Evolutionary conservation across 352 stramenopile genomes (phyloP), one percentile per base, ranked within the genome.

Genomic region (Pythium phragmiticola): DNA sequence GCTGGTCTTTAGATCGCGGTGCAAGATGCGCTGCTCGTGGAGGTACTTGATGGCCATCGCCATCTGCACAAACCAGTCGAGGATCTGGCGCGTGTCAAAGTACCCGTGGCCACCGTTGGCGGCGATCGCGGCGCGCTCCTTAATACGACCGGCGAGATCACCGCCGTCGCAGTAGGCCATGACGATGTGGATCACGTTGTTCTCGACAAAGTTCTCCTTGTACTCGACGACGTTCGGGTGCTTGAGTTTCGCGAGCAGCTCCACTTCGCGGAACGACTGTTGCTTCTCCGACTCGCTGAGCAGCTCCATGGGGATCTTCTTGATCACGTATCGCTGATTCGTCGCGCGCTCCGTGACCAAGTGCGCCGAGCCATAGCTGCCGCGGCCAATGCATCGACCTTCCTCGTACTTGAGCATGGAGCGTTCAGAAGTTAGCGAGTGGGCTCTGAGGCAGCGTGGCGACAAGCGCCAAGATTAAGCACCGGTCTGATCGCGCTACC

Each of bases 151-250:
- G 0, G 84, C 75, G 52, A 94, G 69, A 67, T 97, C 89, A 8
- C 90, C 90, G 21, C 93, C 91, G 71, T 98, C 95, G 66, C 92
- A 98, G 66, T 98, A 98, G 28, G 90, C 88, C 95, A 98, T 98
- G 55, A 97, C 89, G 63, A 98, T 98, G 68, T 96, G 95, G 57
- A 98, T 78, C 19, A 92, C 77, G 51, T 90, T 81, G 50, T 79
- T 69, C 45, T 77, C 59, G 11, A 84, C 82, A 66, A 98, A 97
- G 68, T 75, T 96, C 55, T 98, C 95, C 58, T 89, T 95, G 76
- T 98, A 98, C 56, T 94, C 88, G 55, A 98, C 93, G 66, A 98
- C 97, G 62, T 97, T 98, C 14, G 94, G 93, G 63, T 98, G 91
- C 46, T 88, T 83, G 54, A 98, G 79, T 67, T 86, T 87, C 60